phyloP scores from a whole-genome alignment of 768 basidiomycete species.

The Hygrocybe coccinea region DNA sequence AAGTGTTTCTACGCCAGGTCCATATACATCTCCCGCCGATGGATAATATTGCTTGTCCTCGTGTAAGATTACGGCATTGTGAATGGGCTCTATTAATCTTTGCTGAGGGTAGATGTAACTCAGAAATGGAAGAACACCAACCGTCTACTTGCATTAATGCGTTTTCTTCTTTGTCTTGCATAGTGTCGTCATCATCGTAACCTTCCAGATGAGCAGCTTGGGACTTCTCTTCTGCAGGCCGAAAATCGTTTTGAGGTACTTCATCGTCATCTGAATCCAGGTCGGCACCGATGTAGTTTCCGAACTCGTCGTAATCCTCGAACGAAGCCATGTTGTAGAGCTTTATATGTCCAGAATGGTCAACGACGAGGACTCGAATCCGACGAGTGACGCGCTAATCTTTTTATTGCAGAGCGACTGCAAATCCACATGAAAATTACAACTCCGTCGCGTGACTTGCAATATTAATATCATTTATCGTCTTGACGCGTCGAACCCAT shows the following conservation, averaged over 20 bases:
- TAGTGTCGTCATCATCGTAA: conserved; percentile 66
- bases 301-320: conserved; percentile 91
- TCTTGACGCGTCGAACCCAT: not conserved
- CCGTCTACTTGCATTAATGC: conserved; percentile 86
- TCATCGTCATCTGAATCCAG: conserved; percentile 81
- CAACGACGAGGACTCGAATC: not conserved
- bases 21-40: conserved; percentile 87
- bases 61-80: conserved; percentile 83
- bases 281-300: conserved; percentile 96
- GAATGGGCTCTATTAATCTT: conserved; percentile 54
- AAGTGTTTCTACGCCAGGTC: conserved; percentile 87
- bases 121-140: conserved; percentile 24
- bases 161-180: conserved; percentile 48
- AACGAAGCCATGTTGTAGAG: conserved; percentile 42
- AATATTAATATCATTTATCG: not conserved
- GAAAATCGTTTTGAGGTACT: conserved; percentile 47
- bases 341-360: not conserved
- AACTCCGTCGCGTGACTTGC: conserved; percentile 17
- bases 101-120: conserved; percentile 16
- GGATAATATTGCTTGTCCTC: conserved; percentile 99
- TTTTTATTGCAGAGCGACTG: too few species aligned
- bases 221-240: conserved; percentile 25
- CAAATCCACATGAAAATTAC: conserved; percentile 19
- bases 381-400: too few species aligned
- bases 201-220: conserved; percentile 69